phyloP scores from a whole-genome alignment of 2,329 filamentous ascomycete genomes.

The Hymenoscyphus linearis region DNA sequence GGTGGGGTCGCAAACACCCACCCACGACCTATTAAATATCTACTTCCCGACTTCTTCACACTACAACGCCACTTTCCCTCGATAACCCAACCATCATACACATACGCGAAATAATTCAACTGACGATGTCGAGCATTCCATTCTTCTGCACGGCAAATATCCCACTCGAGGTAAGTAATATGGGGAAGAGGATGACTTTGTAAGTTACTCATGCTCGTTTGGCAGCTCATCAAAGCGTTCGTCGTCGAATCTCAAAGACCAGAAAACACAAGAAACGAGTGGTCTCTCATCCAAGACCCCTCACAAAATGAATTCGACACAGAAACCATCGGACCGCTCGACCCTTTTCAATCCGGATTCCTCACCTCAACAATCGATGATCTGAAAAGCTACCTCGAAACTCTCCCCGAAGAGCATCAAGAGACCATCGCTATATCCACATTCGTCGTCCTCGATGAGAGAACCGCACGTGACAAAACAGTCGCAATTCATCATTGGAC shows the following conservation, averaged over 20 bases:
- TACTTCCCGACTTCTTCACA: neutral
- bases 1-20: neutral
- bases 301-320: neutral
- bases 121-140: neutral
- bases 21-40: neutral
- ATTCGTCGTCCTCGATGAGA: neutral
- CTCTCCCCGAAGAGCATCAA: neutral
- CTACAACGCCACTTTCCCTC: neutral
- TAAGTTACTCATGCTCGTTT: neutral
- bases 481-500: neutral
- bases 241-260: slow-evolving; percentile 2
- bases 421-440: neutral
- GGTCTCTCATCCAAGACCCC: slow-evolving; percentile 1
- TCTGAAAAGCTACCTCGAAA: neutral
- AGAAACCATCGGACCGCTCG: neutral
- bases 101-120: neutral
- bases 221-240: slow-evolving; percentile 4
- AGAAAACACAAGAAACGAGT: slow-evolving; percentile 1
- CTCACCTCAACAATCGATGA: neutral
- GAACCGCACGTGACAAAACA: slow-evolving; percentile 1
- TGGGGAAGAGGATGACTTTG: neutral
- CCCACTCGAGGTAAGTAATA: neutral
- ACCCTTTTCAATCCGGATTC: neutral
- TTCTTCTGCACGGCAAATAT: slow-evolving; percentile 2
- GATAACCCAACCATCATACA: neutral